A percentile compares a stretch with the other conserved stretches of the same genome.
Conservation (phyloP, 2,329 filamentous ascomycete species). For the Gremmenia infestans region DNA sequence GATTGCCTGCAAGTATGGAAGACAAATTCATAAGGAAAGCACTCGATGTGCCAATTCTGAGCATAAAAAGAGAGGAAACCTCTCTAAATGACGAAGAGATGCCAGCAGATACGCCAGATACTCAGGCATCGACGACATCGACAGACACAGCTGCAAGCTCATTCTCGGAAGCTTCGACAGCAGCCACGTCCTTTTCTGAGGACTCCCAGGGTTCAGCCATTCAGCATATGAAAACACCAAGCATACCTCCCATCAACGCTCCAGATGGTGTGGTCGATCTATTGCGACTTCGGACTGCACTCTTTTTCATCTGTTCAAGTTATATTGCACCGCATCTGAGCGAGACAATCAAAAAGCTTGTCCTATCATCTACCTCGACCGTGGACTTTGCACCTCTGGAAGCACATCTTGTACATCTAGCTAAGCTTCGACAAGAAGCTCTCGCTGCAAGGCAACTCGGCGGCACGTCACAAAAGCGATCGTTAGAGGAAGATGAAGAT, state of each 20-base stretch:
- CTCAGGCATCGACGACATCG: conserved; percentile 28
- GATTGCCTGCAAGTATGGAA: conserved; percentile 76
- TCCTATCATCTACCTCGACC: conserved; percentile 32
- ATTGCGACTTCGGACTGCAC: conserved; percentile 43
- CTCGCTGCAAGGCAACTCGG: conserved; percentile 60
- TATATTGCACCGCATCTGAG: conserved; percentile 40
- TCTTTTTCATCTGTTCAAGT: conserved; percentile 45
- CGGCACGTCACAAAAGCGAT: conserved; percentile 68
- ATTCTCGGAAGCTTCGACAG: conserved; percentile 35
- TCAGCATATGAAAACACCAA: conserved; percentile 18
- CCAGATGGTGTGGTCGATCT: conserved; percentile 37
- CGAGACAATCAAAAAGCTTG: conserved; percentile 33
- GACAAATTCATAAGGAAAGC: conserved; percentile 74
- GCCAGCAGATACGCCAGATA: conserved; percentile 30
- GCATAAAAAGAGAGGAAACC: conserved; percentile 56
- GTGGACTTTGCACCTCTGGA: conserved; percentile 68
- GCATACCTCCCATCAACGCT: conserved; percentile 19
- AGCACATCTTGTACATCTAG: conserved; percentile 61
- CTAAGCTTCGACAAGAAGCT: conserved; percentile 66
- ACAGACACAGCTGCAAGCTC: conserved; percentile 33
- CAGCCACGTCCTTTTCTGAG: conserved; percentile 33
- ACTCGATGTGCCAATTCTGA: conserved; percentile 71
- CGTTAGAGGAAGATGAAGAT: conserved; percentile 60
- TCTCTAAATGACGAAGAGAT: conserved; percentile 28
- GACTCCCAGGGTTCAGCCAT: conserved; percentile 9